These are phyloP conservation scores for Rhododendron henanense DNA, from an alignment of 148 eudicot genomes.

Conservation along the genomic window DNA sequence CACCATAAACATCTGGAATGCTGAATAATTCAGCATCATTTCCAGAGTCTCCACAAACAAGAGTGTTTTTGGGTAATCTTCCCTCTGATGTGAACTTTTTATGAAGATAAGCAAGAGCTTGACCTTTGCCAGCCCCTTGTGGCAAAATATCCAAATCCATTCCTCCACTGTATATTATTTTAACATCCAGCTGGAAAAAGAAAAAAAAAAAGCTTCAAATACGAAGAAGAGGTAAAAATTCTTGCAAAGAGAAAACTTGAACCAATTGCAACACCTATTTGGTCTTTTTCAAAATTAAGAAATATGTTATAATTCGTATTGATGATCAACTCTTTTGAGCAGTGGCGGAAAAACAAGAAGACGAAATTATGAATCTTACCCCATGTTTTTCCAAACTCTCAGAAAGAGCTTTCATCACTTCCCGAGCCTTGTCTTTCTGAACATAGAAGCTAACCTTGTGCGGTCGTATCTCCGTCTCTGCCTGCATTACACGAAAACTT, in stretches of 20 bases:
- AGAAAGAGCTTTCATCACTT: constrained; percentile 55
- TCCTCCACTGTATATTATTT: constrained; percentile 75
- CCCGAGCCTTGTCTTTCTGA: constrained; percentile 57
- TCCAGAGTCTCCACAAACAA: constrained; percentile 76
- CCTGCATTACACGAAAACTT: constrained; percentile 31
- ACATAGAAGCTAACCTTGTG: constrained; percentile 71
- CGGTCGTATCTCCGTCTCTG: constrained; percentile 60
- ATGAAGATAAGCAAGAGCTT: constrained; percentile 69
- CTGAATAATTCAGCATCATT: constrained; percentile 75
- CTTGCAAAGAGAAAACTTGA: background rate
- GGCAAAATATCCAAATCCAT: constrained; percentile 70
- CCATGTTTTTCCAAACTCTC: constrained; percentile 52
- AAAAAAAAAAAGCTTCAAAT: constrained; percentile 4
- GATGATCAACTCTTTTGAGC: background rate
- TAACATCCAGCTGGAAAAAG: constrained; percentile 50
- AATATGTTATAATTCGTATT: background rate
- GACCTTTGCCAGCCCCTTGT: constrained; percentile 80
- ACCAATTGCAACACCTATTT: background rate
- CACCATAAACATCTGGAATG: constrained; percentile 70
- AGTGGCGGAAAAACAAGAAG: background rate
- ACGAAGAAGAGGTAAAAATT: background rate
- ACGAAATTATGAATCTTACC: constrained; percentile 30
- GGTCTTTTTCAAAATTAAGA: background rate
- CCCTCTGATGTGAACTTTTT: constrained; percentile 56
- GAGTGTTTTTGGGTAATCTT: constrained; percentile 48